These are phyloP conservation scores for Gleditsia sinensis DNA, from an alignment of 306 rosid genomes.

Conservation along the genomic window DNA sequence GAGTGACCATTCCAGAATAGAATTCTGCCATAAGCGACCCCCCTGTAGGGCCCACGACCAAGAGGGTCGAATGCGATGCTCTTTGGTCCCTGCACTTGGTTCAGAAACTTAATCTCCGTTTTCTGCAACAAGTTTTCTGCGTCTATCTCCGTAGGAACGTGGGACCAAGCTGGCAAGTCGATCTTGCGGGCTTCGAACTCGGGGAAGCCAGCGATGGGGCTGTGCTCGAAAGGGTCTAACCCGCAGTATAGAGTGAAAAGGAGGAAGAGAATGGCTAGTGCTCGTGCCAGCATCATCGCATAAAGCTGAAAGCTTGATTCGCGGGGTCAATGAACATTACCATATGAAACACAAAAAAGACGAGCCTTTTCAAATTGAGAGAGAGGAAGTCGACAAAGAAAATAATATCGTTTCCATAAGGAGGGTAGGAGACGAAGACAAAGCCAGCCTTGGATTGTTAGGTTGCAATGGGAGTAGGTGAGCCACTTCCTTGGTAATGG, in stretches of 20 bases:
- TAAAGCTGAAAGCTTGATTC: no score
- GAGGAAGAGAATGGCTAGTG: constrained; percentile 41
- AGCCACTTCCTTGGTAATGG: no score
- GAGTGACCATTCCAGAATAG: constrained; percentile 68
- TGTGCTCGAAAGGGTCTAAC: constrained; percentile 66
- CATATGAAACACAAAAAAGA: no score
- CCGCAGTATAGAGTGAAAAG: constrained; percentile 65
- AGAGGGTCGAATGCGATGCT: constrained; percentile 75
- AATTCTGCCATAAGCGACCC: constrained; percentile 82
- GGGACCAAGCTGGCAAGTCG: constrained; percentile 57
- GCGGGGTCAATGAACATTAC: no score
- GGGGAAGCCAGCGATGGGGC: constrained; percentile 55
- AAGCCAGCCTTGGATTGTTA: no score
- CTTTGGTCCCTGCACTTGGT: constrained; percentile 83
- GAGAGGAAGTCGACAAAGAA: no score
- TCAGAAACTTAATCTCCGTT: constrained; percentile 68
- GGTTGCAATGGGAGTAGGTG: no score
- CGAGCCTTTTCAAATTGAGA: no score
- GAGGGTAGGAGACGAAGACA: no score
- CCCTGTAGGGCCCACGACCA: constrained; percentile 90
- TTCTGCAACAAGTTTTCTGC: constrained; percentile 65
- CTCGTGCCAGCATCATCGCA: constrained; percentile 37
- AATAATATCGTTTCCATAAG: no score
- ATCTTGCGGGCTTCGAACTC: no score
- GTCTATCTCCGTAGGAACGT: constrained; percentile 62